phyloP scores from a whole-genome alignment of 805 yeast species.

The Lipomyces spencermartinsiae region DNA sequence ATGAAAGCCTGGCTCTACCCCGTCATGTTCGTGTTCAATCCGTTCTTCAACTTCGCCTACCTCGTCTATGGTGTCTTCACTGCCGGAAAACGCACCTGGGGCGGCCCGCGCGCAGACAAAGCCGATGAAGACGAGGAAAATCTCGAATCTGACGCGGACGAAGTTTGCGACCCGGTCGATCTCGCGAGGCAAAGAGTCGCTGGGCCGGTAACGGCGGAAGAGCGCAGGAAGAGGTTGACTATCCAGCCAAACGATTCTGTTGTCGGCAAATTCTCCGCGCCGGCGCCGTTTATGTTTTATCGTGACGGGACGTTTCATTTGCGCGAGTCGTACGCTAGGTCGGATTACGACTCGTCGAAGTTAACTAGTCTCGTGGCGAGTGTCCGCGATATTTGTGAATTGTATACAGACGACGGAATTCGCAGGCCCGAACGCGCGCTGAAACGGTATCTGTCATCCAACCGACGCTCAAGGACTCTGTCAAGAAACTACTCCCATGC shows the following conservation, averaged over 20 bases:
- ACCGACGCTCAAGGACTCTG: not conserved
- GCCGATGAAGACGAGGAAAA: conserved; percentile 21
- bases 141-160: not conserved
- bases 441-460: not conserved
- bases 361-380: not conserved
- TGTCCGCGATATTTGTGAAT: not conserved
- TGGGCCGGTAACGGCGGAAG: not conserved
- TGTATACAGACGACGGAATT: not conserved
- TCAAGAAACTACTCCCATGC: not conserved
- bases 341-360: not conserved
- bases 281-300: conserved; percentile 11
- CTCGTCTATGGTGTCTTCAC: conserved; percentile 36
- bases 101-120: conserved; percentile 36
- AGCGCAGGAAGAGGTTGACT: conserved; percentile 8
- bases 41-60: conserved; percentile 33
- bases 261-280: conserved; percentile 24
- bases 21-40: conserved; percentile 30
- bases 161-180: conserved; percentile 12
- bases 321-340: not conserved
- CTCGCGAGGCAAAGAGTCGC: conserved; percentile 11
- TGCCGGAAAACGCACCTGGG: conserved; percentile 36
- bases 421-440: not conserved
- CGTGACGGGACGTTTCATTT: conserved; percentile 9
- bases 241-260: conserved; percentile 30
- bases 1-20: conserved; percentile 35